These are phyloP conservation scores for Styphnolobium japonicum DNA, from an alignment of 306 rosid species.

Conservation along the genomic window DNA sequence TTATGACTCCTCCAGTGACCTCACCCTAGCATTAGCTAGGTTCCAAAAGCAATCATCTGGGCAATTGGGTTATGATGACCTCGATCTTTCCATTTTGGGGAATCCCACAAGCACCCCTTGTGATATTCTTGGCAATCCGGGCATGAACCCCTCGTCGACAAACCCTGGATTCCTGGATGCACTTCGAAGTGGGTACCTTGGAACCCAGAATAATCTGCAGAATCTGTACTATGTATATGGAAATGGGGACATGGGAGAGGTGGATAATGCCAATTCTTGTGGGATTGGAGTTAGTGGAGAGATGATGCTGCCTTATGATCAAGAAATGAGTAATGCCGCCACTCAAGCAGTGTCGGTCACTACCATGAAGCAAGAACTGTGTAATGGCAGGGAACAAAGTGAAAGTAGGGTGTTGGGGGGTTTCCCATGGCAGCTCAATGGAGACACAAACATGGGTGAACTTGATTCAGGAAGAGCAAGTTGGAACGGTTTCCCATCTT, in stretches of 20 bases:
- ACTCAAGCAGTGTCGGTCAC: conserved; percentile 50
- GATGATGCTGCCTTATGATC: conserved; percentile 41
- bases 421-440: conserved; percentile 67
- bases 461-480: conserved; percentile 61
- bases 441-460: conserved; percentile 51
- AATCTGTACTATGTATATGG: conserved; percentile 55
- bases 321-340: conserved; percentile 42
- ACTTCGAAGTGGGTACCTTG: conserved; percentile 46
- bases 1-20: conserved; percentile 71
- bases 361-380: conserved; percentile 64
- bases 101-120: conserved; percentile 32
- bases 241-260: conserved; percentile 56
- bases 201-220: conserved; percentile 39
- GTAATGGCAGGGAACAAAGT: conserved; percentile 35
- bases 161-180: conserved; percentile 48
- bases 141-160: not conserved
- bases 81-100: conserved; percentile 50
- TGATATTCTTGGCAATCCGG: conserved; percentile 32
- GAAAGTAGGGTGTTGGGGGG: conserved; percentile 62
- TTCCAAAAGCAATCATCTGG: conserved; percentile 69
- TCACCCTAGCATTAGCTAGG: conserved; percentile 77
- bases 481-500: conserved; percentile 67
- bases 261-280: conserved; percentile 32
- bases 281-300: conserved; percentile 31
- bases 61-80: conserved; percentile 56